Conservation (phyloP, 176 grass and related monocot genomes). For the Ensete ventricosum region DNA sequence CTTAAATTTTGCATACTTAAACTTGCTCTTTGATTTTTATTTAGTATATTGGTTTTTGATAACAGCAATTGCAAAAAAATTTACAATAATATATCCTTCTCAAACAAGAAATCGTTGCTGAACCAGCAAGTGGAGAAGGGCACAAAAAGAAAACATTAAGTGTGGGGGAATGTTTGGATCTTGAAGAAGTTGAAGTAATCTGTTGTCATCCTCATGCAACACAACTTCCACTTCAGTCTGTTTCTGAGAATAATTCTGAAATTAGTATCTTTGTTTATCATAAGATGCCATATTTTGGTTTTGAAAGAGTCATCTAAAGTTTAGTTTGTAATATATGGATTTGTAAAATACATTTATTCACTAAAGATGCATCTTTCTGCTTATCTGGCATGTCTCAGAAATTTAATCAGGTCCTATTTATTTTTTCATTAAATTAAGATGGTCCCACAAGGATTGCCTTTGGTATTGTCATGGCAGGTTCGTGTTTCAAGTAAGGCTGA, state of each 20-base stretch:
- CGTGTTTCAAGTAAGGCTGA: constrained; percentile 72
- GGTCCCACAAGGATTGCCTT: neutral
- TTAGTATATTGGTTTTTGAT: too few species aligned
- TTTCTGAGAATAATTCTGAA: neutral
- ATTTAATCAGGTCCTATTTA: neutral
- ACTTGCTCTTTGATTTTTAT: too few species aligned
- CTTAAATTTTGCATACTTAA: too few species aligned
- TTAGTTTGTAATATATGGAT: too few species aligned
- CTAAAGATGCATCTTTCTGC: neutral
- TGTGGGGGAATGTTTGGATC: neutral
- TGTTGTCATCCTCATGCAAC: neutral
- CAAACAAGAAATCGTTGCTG: neutral
- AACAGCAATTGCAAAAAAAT: too few species aligned
- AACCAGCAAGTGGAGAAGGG: neutral
- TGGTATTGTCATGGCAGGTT: constrained; percentile 26
- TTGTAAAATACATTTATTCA: neutral
- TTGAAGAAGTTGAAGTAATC: neutral
- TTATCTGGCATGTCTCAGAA: neutral
- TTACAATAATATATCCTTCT: too few species aligned
- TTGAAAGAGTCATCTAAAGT: too few species aligned
- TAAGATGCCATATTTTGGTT: neutral
- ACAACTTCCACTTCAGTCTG: neutral
- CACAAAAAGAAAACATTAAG: neutral
- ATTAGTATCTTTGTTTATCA: neutral
- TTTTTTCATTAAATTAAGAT: neutral